Base-by-base conservation (phyloP, 2,329 filamentous ascomycete genomes). In the Xenosphaeropsis pyriputrescens region DNA sequence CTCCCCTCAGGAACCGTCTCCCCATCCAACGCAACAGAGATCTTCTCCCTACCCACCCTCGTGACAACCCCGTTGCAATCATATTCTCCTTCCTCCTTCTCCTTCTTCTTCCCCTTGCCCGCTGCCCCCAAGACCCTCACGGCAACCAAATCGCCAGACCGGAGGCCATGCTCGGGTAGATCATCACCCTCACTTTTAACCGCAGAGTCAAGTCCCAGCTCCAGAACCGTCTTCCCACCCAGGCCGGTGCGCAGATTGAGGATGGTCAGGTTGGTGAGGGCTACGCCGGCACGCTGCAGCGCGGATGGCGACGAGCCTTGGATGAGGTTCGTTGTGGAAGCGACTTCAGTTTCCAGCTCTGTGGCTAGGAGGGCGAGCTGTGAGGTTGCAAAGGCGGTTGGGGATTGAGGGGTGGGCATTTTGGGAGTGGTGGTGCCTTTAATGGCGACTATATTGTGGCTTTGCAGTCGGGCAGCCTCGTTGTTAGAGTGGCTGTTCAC, bases 161-260 rank as follows among this genome's bases (percentile, higher is more conserved):
- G 68, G 37, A 91, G 62, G 18, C 81, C 82, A 62, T 89, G 83
- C 53, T 85, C 79, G 1, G 79, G 77, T 15, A 89, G 61, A 44
- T 75, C 72, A 1, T 64, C 58, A 15, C 36, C 36, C 4, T 26
- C 22, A 16, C 39, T 41, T 4, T 60, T 57, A 4, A 71, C 67
- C 1, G 85, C 82, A n/a, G 72, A 61, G 51, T 95, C 89, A 0
- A 75, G 64, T 13, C 63, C 62, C 5, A 98, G 74, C 56, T 95
- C 88, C 3, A 95, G 63, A 2, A 98, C 80, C 0, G 84, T 85
- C 45, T 85, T 83, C n/a, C 91, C 91, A 13, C 88, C 91, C 29
- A 95, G 67, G 0, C 91, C 91, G 0, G 91, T 98, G 19, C 88
- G 79, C 53, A 83, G 82, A 14, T 81, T 79, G 9, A 70, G 65